Base-by-base conservation (phyloP, 1,139 yeast genomes). In the Saccharomycopsis crataegensis region DNA sequence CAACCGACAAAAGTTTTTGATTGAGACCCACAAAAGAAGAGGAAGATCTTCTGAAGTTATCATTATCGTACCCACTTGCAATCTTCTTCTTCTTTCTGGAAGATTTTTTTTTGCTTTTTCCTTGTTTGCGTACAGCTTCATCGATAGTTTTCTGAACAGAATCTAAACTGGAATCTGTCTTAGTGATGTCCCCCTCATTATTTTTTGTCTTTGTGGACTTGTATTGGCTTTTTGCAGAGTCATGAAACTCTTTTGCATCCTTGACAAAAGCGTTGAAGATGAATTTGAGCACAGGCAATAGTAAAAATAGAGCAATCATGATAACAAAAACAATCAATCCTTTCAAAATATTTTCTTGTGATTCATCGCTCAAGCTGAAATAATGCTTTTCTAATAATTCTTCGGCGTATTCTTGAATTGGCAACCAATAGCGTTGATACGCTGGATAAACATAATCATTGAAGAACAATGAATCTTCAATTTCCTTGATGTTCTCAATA, bases 201-300 rank as follows among this genome's bases (percentile, higher is more conserved):
- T 22, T 22, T 2, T 22, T 8, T 14, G 22, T 32, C 8, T 28
- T 40, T 9, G 34, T 31, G 11, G 46, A 14, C 16, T 42, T 40
- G 45, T 22, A 51, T 36, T 54, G 55, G 6, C 42, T 43, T 34
- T 53, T 52, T 6, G 52, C 31, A 6, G 31, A 4, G 12, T 54
- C 56, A 28, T 51, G 50, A 33, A 28, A 54, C n/a, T 52, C 51
- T 43, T 46, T 52, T 14, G 46, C 43, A 43, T 54, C 57, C 16
- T 43, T 43, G 12, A 54, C 16, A 7, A 53, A n/a, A 3, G 22
- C 36, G 31, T 33, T 41, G 42, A n/a, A 45, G 9, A 44, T 6
- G 8, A 9, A 3, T n/a, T 31, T 36, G 6, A 52, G n/a, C 12
- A 53, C 11, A 8, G 56, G 51, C 40, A 9, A 9, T 7, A 52